Evolutionary conservation across 164 flowering plant genomes (phyloP).

Genomic region (Vitis rotundifolia): DNA sequence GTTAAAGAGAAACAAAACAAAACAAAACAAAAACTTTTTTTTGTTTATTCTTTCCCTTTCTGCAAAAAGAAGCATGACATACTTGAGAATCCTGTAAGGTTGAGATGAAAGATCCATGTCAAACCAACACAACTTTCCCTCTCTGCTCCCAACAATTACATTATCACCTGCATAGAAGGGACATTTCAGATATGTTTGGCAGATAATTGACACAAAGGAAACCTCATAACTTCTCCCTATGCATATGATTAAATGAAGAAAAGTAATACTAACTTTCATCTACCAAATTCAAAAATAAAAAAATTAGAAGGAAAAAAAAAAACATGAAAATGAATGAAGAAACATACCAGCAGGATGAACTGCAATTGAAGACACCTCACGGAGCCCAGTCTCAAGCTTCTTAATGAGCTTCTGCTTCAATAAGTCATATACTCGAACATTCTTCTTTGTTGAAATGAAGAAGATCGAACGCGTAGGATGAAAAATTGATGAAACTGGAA

Average conservation of each 20-base stretch:
- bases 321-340: not conserved
- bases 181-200: not conserved
- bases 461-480: conserved; percentile 83
- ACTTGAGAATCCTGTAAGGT: conserved; percentile 78
- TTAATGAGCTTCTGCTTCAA: conserved; percentile 67
- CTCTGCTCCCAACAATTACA: conserved; percentile 92
- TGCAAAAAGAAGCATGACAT: conserved; percentile 24
- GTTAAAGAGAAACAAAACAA: too few relatives aligned
- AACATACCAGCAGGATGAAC: conserved; percentile 85
- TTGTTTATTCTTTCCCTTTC: not conserved
- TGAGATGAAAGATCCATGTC: conserved; percentile 96
- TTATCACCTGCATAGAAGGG: conserved; percentile 76
- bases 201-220: not conserved
- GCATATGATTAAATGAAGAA: not conserved
- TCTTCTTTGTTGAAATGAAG: conserved; percentile 81
- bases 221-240: too few relatives aligned
- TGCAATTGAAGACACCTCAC: conserved; percentile 90
- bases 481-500: conserved; percentile 79
- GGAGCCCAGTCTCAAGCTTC: conserved; percentile 85
- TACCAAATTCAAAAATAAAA: not conserved
- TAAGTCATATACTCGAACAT: conserved; percentile 84
- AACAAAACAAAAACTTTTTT: too few relatives aligned
- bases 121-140: conserved; percentile 98
- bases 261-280: not conserved
- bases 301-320: not conserved